Evolutionary conservation across 352 stramenopile species (phyloP), one percentile per base, ranked within the genome.

Genomic region (Globisporangium uncinulatum): DNA sequence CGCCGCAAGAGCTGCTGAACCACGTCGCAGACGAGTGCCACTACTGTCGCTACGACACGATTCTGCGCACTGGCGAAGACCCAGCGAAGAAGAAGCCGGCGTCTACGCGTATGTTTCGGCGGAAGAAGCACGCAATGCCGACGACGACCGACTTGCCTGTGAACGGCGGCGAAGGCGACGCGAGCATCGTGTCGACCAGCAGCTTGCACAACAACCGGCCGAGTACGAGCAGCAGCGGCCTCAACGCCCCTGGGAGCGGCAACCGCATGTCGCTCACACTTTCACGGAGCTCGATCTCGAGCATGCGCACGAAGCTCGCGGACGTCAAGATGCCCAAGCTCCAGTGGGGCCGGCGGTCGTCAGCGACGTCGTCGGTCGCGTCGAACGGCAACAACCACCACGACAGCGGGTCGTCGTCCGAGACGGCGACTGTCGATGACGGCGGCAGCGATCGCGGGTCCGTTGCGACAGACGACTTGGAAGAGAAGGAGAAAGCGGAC

Each of bases 11-110:
- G 46, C 55, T 93, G 42, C 64, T 89, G 37, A 82, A 85, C 49
- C 83, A 93, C 50, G 76, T 87, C 0, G 69, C 69, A 20, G 64
- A 69, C 15, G 70, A 89, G 54, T 93, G 83, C 47, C 79, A 89
- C 3, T 89, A 93, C 61, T 93, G 83, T 36, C 79, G 78, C 2
- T 88, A 91, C 46, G 83, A 93, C 56, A 85, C 75, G 15, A 87
- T 89, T 24, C 24, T 89, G 36, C 72, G 69, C 31, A 89, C 81
- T 4, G 81, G 81, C 21, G 73, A 81, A 52, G 81, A 91, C 51
- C 80, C 80, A 1, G 65, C 71, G 41, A 87, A 88, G 60, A 62
- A 69, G 45, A 74, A 76, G 42, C 73, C 80, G 37, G 62, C 67
- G 3, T 69, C 76, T 32, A 57, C 65, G 32, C 72, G 56, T 9